Evolutionary conservation across 192 early-diverging fungal species (phyloP).

Genomic region (Phycomyces blakesleeanus): DNA sequence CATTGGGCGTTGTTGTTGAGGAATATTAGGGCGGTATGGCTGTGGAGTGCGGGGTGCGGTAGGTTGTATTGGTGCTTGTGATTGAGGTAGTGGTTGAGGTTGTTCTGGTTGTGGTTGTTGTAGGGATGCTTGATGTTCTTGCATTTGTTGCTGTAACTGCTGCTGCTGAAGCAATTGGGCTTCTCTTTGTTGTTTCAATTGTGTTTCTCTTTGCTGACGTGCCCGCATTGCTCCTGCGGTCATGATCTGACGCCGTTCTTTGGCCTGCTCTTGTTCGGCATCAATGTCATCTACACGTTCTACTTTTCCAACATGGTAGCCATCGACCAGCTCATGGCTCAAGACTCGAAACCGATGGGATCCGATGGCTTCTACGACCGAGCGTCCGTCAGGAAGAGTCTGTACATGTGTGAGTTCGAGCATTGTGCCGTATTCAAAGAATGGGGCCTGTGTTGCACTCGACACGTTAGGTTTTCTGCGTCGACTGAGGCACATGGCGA

Average conservation of each 20-base stretch:
- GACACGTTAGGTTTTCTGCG: constrained; percentile 1
- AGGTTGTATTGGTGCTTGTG: not conserved
- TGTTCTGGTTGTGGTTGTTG: not conserved
- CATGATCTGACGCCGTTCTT: constrained; percentile 7
- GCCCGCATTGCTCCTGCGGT: constrained; percentile 1
- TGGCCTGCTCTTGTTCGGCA: constrained; percentile 17
- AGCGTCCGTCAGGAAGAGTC: constrained; percentile 46
- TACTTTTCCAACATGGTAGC: constrained; percentile 44
- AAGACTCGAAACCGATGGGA: constrained; percentile 41
- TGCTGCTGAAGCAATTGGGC: constrained; percentile 1
- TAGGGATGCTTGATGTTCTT: not conserved
- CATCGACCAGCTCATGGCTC: constrained; percentile 37
- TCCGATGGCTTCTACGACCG: constrained; percentile 49
- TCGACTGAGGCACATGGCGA: constrained; percentile 50
- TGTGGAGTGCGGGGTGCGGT: not conserved
- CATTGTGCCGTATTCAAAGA: constrained; percentile 47
- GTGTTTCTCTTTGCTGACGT: constrained; percentile 10
- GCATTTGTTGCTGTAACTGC: not conserved
- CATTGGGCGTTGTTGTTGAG: no score
- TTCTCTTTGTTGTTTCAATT: not conserved
- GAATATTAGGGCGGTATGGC: no score
- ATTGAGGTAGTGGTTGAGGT: not conserved
- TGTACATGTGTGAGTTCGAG: constrained; percentile 43
- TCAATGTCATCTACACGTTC: constrained; percentile 48
- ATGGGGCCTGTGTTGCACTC: constrained; percentile 19